A percentile compares a stretch with the other conserved stretches of the same genome.
phyloP scores from a whole-genome alignment of 2,329 filamentous ascomycete species.

The Cladosporium oxysporum region DNA sequence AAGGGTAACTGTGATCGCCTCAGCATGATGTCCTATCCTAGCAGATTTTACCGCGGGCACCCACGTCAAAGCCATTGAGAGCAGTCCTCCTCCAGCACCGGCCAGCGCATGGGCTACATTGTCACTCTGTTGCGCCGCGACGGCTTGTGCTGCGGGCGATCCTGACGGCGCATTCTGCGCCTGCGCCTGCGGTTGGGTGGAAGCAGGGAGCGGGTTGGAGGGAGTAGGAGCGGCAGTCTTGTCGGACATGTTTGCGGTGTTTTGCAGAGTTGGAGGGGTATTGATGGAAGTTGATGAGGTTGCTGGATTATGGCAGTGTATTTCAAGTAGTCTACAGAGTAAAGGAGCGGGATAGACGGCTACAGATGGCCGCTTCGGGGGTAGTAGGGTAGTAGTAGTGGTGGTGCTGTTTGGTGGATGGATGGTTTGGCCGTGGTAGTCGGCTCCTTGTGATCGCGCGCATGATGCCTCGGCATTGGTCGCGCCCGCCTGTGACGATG shows the following conservation, averaged over 20 bases:
- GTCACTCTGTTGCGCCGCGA: conserved; percentile 77
- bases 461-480: conserved; percentile 4
- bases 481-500: not conserved
- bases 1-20: conserved; percentile 68
- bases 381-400: not conserved
- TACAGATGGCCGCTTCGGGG: not conserved
- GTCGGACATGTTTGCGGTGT: conserved; percentile 27
- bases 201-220: conserved; percentile 27
- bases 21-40: conserved; percentile 19
- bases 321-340: not conserved
- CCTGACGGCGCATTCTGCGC: conserved; percentile 22
- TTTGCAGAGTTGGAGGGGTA: not conserved
- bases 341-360: conserved; percentile 11
- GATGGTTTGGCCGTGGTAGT: conserved; percentile 9
- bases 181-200: conserved; percentile 25
- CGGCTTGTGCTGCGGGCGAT: conserved; percentile 39
- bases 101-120: conserved; percentile 95
- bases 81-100: conserved; percentile 86
- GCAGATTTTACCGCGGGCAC: conserved; percentile 36
- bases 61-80: conserved; percentile 93
- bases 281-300: not conserved
- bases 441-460: conserved; percentile 14
- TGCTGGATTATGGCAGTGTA: not conserved
- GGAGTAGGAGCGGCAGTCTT: conserved; percentile 28
- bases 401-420: not conserved